A percentile compares a stretch with the other conserved stretches of the same genome.
phyloP scores from a whole-genome alignment of 2,329 filamentous ascomycete genomes.

The Diaporthe sp. region DNA sequence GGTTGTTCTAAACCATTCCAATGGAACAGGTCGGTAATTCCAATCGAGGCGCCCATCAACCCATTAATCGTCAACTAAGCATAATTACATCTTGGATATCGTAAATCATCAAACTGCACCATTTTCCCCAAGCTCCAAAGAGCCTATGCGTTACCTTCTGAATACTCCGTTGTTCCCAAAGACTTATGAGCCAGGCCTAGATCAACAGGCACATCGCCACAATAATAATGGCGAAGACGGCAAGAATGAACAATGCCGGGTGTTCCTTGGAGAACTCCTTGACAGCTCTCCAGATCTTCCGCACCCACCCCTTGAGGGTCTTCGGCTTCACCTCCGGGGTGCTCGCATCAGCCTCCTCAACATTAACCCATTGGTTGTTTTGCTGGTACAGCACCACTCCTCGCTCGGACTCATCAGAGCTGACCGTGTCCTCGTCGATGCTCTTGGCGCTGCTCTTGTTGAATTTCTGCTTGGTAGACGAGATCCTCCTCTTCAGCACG shows the following conservation, averaged over 20 bases:
- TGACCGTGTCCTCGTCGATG: slow-evolving; percentile 4
- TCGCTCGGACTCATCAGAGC: slow-evolving; percentile 21
- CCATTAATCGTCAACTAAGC: slow-evolving; percentile 9
- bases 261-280: slow-evolving; percentile 29
- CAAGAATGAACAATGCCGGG: slow-evolving; percentile 32
- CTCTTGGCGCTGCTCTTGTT: slow-evolving; percentile 20
- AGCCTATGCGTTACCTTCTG: background rate
- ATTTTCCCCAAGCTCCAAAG: background rate
- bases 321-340: background rate
- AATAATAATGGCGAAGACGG: slow-evolving; percentile 28
- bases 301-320: slow-evolving; percentile 24
- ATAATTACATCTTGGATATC: slow-evolving; percentile 17
- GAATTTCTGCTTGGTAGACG: slow-evolving; percentile 17
- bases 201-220: slow-evolving; percentile 34
- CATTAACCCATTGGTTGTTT: slow-evolving; percentile 17
- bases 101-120: background rate
- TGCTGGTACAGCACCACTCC: slow-evolving; percentile 34
- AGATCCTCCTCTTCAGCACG: slow-evolving; percentile 31
- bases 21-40: background rate
- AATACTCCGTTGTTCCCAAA: too few relatives aligned
- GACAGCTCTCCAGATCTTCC: slow-evolving; percentile 8
- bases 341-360: background rate
- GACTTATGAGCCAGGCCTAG: background rate
- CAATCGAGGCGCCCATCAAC: background rate
- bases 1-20: too few relatives aligned